These are phyloP conservation scores for Suhomyces prunicola DNA, from an alignment of 805 yeast species.

Conservation along the genomic window DNA sequence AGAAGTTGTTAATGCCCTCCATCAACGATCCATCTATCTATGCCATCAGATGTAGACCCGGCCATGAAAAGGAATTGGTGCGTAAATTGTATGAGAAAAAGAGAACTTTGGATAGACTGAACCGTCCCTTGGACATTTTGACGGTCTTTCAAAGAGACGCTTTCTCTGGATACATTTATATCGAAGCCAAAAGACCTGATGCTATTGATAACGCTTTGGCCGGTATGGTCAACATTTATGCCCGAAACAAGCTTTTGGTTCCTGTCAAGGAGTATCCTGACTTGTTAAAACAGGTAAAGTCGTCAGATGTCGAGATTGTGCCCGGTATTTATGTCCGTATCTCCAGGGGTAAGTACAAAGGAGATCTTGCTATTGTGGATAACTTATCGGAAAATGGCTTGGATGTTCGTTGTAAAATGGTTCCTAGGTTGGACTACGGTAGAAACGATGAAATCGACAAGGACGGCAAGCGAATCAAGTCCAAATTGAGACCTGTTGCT, in stretches of 20 bases:
- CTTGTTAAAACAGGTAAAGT: constrained; percentile 81
- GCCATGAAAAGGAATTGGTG: constrained; percentile 88
- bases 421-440: constrained; percentile 93
- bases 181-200: constrained; percentile 91
- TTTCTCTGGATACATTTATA: constrained; percentile 85
- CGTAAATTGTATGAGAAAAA: constrained; percentile 81
- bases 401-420: constrained; percentile 89
- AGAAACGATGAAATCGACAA: constrained; percentile 51
- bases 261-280: constrained; percentile 96
- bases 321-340: constrained; percentile 93
- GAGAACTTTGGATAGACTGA: constrained; percentile 68
- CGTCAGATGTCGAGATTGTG: constrained; percentile 80
- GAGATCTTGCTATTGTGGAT: constrained; percentile 90
- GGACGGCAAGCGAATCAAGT: constrained; percentile 44
- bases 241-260: constrained; percentile 72
- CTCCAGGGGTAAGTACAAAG: constrained; percentile 86
- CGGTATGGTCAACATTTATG: constrained; percentile 85
- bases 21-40: constrained; percentile 95
- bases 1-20: constrained; percentile 88
- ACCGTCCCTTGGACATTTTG: constrained; percentile 75
- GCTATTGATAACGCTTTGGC: constrained; percentile 86
- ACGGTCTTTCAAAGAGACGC: constrained; percentile 94
- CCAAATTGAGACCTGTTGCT: constrained; percentile 76
- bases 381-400: constrained; percentile 91
- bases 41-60: constrained; percentile 92